A percentile compares a stretch with the other conserved stretches of the same genome.
These are phyloP conservation scores for Talaromyces sp. DNA, from an alignment of 2,329 filamentous ascomycete species.

Conservation along the genomic window DNA sequence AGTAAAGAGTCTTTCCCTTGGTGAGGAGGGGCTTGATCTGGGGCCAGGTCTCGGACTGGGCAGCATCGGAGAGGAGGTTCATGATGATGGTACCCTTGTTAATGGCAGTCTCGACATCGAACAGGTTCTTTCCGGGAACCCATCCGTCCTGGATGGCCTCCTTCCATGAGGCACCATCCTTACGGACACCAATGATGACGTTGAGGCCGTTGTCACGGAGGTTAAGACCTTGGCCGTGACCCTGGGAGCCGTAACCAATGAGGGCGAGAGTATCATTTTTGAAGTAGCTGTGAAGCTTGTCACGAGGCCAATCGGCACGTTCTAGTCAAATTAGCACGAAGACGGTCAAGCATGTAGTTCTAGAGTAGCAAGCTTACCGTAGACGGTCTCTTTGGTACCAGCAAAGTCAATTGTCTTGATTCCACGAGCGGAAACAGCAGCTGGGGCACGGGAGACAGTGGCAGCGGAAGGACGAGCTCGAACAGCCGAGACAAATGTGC, in stretches of 20 bases:
- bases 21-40: slow-evolving; percentile 95
- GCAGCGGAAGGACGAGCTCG: slow-evolving; percentile 44
- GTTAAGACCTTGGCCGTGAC: slow-evolving; percentile 98
- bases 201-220: slow-evolving; percentile 99
- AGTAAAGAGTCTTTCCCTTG: slow-evolving; percentile 99
- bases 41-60: slow-evolving; percentile 98
- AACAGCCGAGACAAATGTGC: slow-evolving; percentile 56
- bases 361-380: slow-evolving; percentile 31
- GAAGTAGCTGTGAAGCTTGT: slow-evolving; percentile 99
- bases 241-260: slow-evolving; percentile 97
- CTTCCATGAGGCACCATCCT: slow-evolving; percentile 97
- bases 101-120: slow-evolving; percentile 97
- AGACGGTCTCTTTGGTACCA: slow-evolving; percentile 89
- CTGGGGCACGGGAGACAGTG: slow-evolving; percentile 42
- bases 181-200: slow-evolving; percentile 97
- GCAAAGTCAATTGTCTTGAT: slow-evolving; percentile 99
- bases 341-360: not conserved
- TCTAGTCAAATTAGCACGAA: slow-evolving; percentile 51
- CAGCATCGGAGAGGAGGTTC: slow-evolving; percentile 97
- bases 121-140: slow-evolving; percentile 97
- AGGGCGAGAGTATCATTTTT: slow-evolving; percentile 99
- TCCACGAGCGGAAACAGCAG: slow-evolving; percentile 58
- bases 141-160: slow-evolving; percentile 96
- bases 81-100: slow-evolving; percentile 90
- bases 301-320: slow-evolving; percentile 95